These are phyloP conservation scores for Aquanectria penicillioides DNA, from an alignment of 2,329 filamentous ascomycete genomes.

Conservation along the genomic window DNA sequence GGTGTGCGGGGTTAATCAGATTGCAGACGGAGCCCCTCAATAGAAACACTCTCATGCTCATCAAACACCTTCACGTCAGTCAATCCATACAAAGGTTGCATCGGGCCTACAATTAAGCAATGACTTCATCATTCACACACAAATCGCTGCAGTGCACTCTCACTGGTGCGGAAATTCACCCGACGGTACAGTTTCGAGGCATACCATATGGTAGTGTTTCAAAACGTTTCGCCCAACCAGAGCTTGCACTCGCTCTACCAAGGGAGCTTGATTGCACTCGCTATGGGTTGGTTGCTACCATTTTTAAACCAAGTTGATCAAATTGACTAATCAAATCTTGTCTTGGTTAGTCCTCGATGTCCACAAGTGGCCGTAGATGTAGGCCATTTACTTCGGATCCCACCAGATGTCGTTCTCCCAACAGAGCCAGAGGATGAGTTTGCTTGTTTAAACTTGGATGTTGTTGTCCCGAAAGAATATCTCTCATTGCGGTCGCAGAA, in stretches of 20 bases:
- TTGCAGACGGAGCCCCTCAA: no score
- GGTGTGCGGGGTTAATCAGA: no score
- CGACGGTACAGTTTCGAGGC: slow-evolving; percentile 14
- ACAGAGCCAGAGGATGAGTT: slow-evolving; percentile 53
- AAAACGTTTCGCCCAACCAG: slow-evolving; percentile 5
- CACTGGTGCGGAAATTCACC: background rate
- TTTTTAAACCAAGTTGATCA: no score
- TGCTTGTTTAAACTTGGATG: slow-evolving; percentile 54
- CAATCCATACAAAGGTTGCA: background rate
- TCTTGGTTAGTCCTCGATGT: slow-evolving; percentile 50
- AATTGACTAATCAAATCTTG: background rate
- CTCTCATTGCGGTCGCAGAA: slow-evolving; percentile 17
- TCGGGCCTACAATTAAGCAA: background rate
- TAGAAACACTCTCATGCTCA: no score
- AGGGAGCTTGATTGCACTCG: slow-evolving; percentile 11
- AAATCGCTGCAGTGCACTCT: background rate
- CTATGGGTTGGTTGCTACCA: slow-evolving; percentile 3
- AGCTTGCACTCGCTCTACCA: background rate
- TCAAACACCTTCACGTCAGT: no score
- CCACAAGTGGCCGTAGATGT: slow-evolving; percentile 53
- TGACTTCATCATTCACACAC: background rate
- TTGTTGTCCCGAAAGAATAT: slow-evolving; percentile 45
- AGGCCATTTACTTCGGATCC: slow-evolving; percentile 54
- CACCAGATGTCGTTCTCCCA: slow-evolving; percentile 41
- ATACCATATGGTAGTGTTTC: slow-evolving; percentile 19